phyloP scores from a whole-genome alignment of 306 rosid genomes.

The Benincasa hispida region DNA sequence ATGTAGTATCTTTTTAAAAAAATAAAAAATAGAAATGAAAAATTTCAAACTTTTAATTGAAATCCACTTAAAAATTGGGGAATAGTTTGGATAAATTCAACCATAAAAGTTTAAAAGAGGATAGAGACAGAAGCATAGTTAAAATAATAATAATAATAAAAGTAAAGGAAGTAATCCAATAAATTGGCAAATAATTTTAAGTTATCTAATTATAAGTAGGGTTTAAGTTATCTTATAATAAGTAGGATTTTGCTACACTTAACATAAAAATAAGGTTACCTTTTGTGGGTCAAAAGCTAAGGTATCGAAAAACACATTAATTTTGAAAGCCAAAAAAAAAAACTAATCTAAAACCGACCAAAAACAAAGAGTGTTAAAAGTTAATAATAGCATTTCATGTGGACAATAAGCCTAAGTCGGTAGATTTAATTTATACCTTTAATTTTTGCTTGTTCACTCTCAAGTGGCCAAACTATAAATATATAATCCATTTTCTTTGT shows the following conservation, averaged over 20 bases:
- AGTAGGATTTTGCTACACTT: neutral
- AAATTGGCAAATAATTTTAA: neutral
- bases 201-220: neutral
- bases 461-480: neutral
- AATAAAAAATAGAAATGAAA: too few relatives aligned
- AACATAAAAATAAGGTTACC: neutral
- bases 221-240: neutral
- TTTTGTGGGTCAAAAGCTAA: neutral
- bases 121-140: neutral
- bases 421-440: neutral
- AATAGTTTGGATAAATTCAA: too few relatives aligned
- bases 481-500: neutral
- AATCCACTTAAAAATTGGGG: too few relatives aligned
- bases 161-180: neutral
- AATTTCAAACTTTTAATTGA: too few relatives aligned
- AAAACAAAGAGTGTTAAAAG: neutral
- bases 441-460: neutral
- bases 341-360: neutral
- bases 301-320: too few relatives aligned
- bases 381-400: neutral
- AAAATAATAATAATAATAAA: too few relatives aligned
- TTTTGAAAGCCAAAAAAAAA: too few relatives aligned
- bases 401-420: conserved; percentile 1
- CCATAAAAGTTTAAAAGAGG: neutral
- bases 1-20: too few relatives aligned